These are phyloP conservation scores for Taphrina deformans DNA, from an alignment of 1,139 yeast genomes.

Conservation along the genomic window DNA sequence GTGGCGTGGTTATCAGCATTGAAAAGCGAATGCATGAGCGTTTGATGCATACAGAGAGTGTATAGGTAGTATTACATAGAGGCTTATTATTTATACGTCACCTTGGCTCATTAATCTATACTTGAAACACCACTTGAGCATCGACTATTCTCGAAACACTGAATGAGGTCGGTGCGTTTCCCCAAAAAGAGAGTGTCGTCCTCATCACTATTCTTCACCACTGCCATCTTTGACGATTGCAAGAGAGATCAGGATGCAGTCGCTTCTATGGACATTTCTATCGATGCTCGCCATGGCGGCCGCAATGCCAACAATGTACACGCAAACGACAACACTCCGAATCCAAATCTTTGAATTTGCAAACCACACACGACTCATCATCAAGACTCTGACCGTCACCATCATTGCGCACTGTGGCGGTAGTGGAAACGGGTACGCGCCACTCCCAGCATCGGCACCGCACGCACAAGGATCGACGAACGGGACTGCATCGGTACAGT, in stretches of 20 bases:
- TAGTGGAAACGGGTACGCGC: neutral
- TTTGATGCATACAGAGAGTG: neutral
- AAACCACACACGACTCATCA: constrained; percentile 7
- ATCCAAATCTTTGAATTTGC: constrained; percentile 12
- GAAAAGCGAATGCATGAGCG: neutral
- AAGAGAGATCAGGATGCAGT: too few relatives aligned
- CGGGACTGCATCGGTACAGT: too few relatives aligned
- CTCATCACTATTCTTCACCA: too few relatives aligned
- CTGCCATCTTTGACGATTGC: too few relatives aligned
- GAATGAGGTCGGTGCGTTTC: neutral
- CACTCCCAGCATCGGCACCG: neutral
- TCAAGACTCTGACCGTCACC: neutral
- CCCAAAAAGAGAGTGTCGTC: too few relatives aligned
- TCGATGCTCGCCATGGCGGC: neutral
- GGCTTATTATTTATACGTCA: neutral
- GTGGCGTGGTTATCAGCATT: constrained; percentile 27
- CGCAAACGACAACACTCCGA: neutral
- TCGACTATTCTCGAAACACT: neutral
- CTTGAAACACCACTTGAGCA: neutral
- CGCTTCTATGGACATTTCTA: neutral
- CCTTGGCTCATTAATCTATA: neutral
- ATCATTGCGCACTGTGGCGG: neutral
- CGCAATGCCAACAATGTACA: neutral
- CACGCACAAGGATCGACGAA: neutral
- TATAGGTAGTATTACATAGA: neutral